phyloP scores from a whole-genome alignment of 169 alveolate species.

The Cryptosporidium ryanae region DNA sequence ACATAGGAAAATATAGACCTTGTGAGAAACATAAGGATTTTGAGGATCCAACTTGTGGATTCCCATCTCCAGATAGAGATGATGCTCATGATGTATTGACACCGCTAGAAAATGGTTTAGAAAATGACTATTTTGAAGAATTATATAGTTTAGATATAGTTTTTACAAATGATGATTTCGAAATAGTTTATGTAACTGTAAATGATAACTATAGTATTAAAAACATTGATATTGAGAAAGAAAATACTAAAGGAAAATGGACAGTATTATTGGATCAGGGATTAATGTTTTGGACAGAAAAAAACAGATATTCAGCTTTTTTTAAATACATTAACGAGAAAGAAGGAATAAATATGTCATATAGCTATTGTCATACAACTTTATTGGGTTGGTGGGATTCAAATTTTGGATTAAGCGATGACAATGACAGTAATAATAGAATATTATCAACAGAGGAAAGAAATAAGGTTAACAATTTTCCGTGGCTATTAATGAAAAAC shows the following conservation, averaged over 20 bases:
- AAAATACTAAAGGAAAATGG: slow-evolving; percentile 48
- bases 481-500: slow-evolving; percentile 45
- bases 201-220: slow-evolving; percentile 6
- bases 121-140: slow-evolving; percentile 12
- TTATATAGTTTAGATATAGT: slow-evolving; percentile 31
- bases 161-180: slow-evolving; percentile 14
- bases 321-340: slow-evolving; percentile 54
- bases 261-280: slow-evolving; percentile 66
- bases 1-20: slow-evolving; percentile 52
- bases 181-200: not conserved
- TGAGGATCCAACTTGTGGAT: slow-evolving; percentile 67
- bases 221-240: slow-evolving; percentile 8
- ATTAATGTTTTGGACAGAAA: slow-evolving; percentile 54
- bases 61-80: slow-evolving; percentile 72
- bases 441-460: slow-evolving; percentile 55
- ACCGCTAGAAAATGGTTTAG: slow-evolving; percentile 41
- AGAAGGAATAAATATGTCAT: slow-evolving; percentile 46
- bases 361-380: slow-evolving; percentile 62
- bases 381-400: slow-evolving; percentile 74
- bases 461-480: slow-evolving; percentile 6
- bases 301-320: slow-evolving; percentile 41
- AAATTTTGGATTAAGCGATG: not conserved
- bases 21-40: slow-evolving; percentile 3
- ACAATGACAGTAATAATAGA: not conserved
- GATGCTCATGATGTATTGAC: slow-evolving; percentile 27